Evolutionary conservation across 2,329 filamentous ascomycete species (phyloP), one percentile per base, ranked within the genome.

Genomic region (Fusarium sp.): DNA sequence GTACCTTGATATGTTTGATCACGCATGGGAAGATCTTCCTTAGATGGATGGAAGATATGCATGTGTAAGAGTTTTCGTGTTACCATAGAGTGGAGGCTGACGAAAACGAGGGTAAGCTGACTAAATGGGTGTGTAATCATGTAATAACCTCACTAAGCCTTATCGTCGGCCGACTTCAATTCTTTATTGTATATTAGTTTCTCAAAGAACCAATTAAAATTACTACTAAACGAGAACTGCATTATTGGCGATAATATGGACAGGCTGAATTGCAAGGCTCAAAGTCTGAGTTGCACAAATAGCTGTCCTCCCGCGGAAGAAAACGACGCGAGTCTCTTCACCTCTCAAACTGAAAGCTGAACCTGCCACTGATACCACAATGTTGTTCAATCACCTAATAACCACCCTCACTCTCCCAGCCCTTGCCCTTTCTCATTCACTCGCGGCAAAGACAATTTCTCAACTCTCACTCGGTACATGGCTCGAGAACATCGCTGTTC

Each of bases 381-480:
- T 37, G 50, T 32, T 63, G 23, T 2, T 57, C 1, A 55, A 20
- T 32, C 30, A 14, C 14, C 23, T 7, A 2, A 12, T 63, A 7
- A 5, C n/a, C 4, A 3, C 45, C 4, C 6, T 32, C 2, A 8
- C 30, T 5, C 11, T 63, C 12, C 58, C 60, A 14, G 43, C n/a
- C 3, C 9, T 42, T 5, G 43, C 28, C 1, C 12, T 63, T 5
- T 16, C 49, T 2, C 27, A 43, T 9, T 41, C 49, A 0, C 16
- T 32, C 1, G 16, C 28, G 2, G 59, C 43, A 5, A 57, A 57
- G n/a, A 63, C 50, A n/a, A 20, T 63, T 0, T 21, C 37, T 7
- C 49, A 63, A 18, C 34, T 63, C 4, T 18, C 37, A 12, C 43
- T 49, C 4, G 60, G 59, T 2, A 61, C 37, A 21, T 62, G 56